Conservation (phyloP, 2,329 filamentous ascomycete species). For the Apiospora kogelbergensis region DNA sequence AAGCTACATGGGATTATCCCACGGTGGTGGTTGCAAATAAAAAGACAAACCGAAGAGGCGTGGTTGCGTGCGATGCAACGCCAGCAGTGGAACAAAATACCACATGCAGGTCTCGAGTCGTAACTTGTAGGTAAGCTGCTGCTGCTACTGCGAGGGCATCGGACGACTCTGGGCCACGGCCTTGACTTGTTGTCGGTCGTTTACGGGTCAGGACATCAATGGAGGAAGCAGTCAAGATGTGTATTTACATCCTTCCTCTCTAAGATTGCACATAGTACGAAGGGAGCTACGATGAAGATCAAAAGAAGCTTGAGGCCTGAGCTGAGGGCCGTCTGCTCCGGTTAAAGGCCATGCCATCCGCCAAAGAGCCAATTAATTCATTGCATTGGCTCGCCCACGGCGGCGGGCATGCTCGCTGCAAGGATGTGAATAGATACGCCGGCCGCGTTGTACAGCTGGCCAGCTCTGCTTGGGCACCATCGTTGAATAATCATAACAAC, state of each 20-base stretch:
- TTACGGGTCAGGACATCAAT: not conserved
- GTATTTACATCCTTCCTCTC: not conserved
- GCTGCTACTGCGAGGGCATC: not conserved
- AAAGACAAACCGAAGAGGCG: constrained; percentile 1
- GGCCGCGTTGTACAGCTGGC: constrained; percentile 2
- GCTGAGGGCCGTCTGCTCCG: not conserved
- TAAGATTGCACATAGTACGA: not conserved
- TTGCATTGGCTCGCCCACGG: not conserved
- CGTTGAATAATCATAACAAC: not conserved
- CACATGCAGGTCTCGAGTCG: not conserved
- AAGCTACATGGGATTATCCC: constrained; percentile 12
- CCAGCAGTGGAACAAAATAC: not conserved
- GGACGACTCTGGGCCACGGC: not conserved
- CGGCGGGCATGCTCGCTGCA: not conserved
- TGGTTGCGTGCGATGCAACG: not conserved
- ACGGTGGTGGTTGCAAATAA: not conserved
- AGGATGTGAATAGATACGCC: not conserved
- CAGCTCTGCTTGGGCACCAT: not conserved
- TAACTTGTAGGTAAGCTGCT: not conserved
- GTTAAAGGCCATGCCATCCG: not conserved
- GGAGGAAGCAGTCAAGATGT: not conserved
- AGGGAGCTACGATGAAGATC: constrained; percentile 6
- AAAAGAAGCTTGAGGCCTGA: not conserved
- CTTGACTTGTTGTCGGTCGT: not conserved
- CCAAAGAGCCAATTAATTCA: not conserved